These are phyloP conservation scores for Ehretia macrophylla DNA, from an alignment of 257 asterid species.

Conservation along the genomic window DNA sequence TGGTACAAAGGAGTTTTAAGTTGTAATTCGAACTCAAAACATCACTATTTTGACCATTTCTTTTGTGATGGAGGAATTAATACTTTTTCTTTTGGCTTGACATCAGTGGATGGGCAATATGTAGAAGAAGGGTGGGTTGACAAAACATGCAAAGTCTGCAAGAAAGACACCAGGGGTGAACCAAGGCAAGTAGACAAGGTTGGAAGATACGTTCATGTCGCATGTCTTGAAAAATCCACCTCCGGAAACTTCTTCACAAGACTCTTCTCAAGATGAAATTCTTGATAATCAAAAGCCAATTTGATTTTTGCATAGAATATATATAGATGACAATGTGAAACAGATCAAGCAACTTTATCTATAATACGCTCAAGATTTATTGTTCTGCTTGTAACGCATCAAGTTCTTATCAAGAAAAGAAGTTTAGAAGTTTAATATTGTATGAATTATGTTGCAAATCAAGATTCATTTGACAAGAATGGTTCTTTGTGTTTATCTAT, in stretches of 20 bases:
- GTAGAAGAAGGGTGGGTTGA: constrained; percentile 99
- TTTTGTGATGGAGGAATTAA: too few relatives aligned
- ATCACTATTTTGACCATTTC: too few relatives aligned
- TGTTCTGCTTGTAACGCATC: too few relatives aligned
- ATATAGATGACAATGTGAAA: neutral
- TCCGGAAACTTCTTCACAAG: constrained; percentile 75
- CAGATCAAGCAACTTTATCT: neutral
- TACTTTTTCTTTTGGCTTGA: neutral
- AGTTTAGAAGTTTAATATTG: too few relatives aligned
- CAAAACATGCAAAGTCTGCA: constrained; percentile 94
- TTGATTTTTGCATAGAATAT: neutral
- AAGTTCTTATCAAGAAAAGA: too few relatives aligned
- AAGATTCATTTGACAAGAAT: too few relatives aligned
- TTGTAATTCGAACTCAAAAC: too few relatives aligned
- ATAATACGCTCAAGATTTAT: too few relatives aligned
- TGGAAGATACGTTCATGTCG: constrained; percentile 81
- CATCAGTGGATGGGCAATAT: constrained; percentile 75
- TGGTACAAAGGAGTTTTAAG: too few relatives aligned
- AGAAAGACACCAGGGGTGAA: constrained; percentile 82
- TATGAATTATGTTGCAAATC: too few relatives aligned
- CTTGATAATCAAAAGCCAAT: too few relatives aligned
- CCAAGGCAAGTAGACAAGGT: constrained; percentile 75
- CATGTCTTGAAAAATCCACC: constrained; percentile 53
- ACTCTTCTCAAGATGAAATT: constrained; percentile 53
- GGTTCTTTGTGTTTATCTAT: too few relatives aligned